Evolutionary conservation across 768 basidiomycete species (phyloP), one percentile per base, ranked within the genome.

Genomic region (Russula griseocarnosa): DNA sequence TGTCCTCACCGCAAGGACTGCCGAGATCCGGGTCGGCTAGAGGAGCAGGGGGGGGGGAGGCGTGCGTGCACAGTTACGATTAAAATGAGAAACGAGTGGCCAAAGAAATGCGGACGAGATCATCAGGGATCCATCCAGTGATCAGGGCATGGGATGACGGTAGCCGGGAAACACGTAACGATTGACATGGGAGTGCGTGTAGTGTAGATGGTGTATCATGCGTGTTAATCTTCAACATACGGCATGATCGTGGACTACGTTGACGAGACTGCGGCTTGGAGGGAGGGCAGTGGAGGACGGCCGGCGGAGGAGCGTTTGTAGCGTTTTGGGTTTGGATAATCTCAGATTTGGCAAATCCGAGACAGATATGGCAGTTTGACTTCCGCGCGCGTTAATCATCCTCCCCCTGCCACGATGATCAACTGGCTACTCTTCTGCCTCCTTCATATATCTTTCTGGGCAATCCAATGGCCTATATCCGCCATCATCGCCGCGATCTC

Each of bases 401-500:
- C 18, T 22, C 38, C 28, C 24, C 36, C 10, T 11, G 11, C 16
- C 8, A 44, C 44, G 62, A 52, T 63, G 52, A 38, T 65, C 55
- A n/a, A 61, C 60, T 36, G 26, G 38, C 22, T 64, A 16, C 22
- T 47, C 20, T 52, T 16, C 26, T 38, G 14, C 44, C 28, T 49
- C 36, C 14, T 47, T 34, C 26, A 52, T 56, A 28, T 65, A 49
- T 18, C 61, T 22, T 58, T 68, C 42, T 49, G 34, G 36, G 51
- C 42, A 55, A 38, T 66, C 9, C 55, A 61, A 26, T 38, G 57
- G 30, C 46, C 66, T n/a, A 55, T 69, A 28, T 67, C 58, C 47
- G 34, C 60, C 36, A 59, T 50, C 24, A 53, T 71, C 14, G 42
- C 61, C 30, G 30, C 44, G 36, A 55, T 69, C 36, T 65, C 70